Evolutionary conservation across 257 asterid genomes (phyloP), one percentile per base, ranked within the genome.

Genomic region (Orobanche coerulescens): DNA sequence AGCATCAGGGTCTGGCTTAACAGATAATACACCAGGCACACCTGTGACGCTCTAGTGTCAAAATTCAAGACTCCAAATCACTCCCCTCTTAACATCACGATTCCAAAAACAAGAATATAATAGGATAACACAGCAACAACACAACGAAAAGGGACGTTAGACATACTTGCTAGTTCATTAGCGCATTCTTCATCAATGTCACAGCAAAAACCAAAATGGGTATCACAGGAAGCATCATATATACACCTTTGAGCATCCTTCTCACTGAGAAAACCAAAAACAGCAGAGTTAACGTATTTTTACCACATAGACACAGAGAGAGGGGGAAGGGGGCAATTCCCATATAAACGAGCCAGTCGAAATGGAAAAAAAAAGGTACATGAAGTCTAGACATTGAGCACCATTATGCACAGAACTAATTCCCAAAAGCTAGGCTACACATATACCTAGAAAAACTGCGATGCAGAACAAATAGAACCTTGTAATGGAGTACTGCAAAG

Each of bases 211-310:
- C 95, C 96, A 68, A 81, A 81, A 70, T 73, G 73, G 16, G 76
- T 59, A 42, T 73, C 58, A 59, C 73, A 81, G 9, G 95, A 88
- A 73, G 83, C 95, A 78, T 86, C 82, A 76, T 88, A 88, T 40
- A 88, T 82, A 65, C 97, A 76, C 85, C 69, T 82, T 74, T 88
- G 95, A 62, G 98, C 94, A 75, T 81, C 90, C 76, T 65, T 70
- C 80, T 82, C 76, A 72, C 96, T 92, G 82, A 39, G 19, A 48
- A 64, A 68, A 16, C 30, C 48, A 31, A 70, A 56, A 49, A 4
- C 59, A 42, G 52, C 42, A 53, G n/a, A 66, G 47, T 22, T 23
- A 42, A 43, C 42, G 6, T 16, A 66, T 22, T 53, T 36, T 4
- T 34, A 54, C 30, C 58, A 18, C 2, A 20, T n/a, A n/a, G n/a